A percentile compares a stretch with the other conserved stretches of the same genome.
phyloP scores from a whole-genome alignment of 352 stramenopile species.

The Phytophthora quininea region DNA sequence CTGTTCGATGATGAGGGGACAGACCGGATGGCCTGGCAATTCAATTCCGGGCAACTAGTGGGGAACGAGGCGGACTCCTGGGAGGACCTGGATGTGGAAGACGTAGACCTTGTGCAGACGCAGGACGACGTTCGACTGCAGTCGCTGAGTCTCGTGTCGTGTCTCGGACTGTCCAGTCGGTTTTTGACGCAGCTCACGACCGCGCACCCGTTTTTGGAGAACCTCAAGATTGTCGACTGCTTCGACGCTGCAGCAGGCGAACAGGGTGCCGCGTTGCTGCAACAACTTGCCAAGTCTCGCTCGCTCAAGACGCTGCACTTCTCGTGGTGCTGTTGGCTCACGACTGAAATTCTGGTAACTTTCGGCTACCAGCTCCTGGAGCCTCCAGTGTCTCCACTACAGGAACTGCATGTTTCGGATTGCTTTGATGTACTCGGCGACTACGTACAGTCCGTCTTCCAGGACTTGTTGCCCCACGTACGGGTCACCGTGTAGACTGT shows the following conservation, averaged over 20 bases:
- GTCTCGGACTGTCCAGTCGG: slow-evolving; percentile 52
- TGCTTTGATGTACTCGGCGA: slow-evolving; percentile 83
- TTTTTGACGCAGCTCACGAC: slow-evolving; percentile 52
- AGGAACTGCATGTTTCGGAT: slow-evolving; percentile 60
- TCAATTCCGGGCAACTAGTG: slow-evolving; percentile 19
- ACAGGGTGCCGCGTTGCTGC: slow-evolving; percentile 50
- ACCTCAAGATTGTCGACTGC: slow-evolving; percentile 72
- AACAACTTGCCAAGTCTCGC: slow-evolving; percentile 55
- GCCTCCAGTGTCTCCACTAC: slow-evolving; percentile 46
- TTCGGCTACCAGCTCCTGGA: slow-evolving; percentile 78
- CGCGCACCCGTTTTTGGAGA: slow-evolving; percentile 58
- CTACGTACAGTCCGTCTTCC: slow-evolving; percentile 69
- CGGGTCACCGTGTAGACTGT: not conserved
- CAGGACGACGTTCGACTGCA: slow-evolving; percentile 57
- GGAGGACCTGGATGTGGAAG: slow-evolving; percentile 76
- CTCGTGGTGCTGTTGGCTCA: slow-evolving; percentile 86
- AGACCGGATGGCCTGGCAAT: slow-evolving; percentile 58
- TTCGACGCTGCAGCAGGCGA: slow-evolving; percentile 60
- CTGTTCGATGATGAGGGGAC: slow-evolving; percentile 43
- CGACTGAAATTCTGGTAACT: slow-evolving; percentile 72
- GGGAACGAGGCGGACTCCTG: slow-evolving; percentile 64
- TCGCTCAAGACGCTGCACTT: slow-evolving; percentile 70
- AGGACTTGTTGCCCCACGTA: slow-evolving; percentile 55
- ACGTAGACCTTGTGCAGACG: slow-evolving; percentile 67
- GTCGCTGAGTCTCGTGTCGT: slow-evolving; percentile 77